Base-by-base conservation (phyloP, 2,329 filamentous ascomycete species). In the Nemania diffusa region DNA sequence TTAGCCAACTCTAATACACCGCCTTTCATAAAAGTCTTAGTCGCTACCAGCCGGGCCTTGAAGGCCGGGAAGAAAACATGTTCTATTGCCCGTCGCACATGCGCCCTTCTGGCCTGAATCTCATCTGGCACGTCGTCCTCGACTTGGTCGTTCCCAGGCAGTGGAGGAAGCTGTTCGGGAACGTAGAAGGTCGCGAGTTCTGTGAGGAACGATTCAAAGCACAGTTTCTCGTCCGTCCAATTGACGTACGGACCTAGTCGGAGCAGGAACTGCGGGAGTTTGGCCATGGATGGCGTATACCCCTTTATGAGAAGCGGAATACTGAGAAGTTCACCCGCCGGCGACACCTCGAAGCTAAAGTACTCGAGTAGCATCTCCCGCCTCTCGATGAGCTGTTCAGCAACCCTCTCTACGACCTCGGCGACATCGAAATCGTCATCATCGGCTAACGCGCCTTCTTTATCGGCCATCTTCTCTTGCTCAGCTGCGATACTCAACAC, bases 341-440 rank as follows among this genome's bases (percentile, higher is more conserved):
- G 88, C 0, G 92, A 92, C 40, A 99, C 89, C 62, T 95, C 90
- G 51, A 99, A 82, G 0, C 91, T 91, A 79, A 99, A 98, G 79
- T 99, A 99, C 79, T 99, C 96, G 2, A 87, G 83, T 0, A 99
- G 86, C 92, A 99, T 97, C 74, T 95, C 91, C 40, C 92, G 86
- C 11, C 91, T 88, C 70, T 90, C 87, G 34, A 97, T 85, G 2
- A 98, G 84, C 71, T 94, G 90, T 2, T 84, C 79, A 0, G 85
- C 82, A 3, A 97, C 90, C 2, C 85, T 84, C 3, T 88, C 82
- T 1, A 92, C 88, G 0, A 94, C 87, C 40, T 88, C 84, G 0
- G 87, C 82, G 71, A 91, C 88, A 46, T 94, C 87, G 34, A 92
- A 87, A n/a, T 88, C 86, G 26, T 85, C 81, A 4, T 86, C 83